A percentile compares a stretch with the other conserved stretches of the same genome.
These are phyloP conservation scores for Phytophthora nicotianae DNA, from an alignment of 352 stramenopile species.

Conservation along the genomic window DNA sequence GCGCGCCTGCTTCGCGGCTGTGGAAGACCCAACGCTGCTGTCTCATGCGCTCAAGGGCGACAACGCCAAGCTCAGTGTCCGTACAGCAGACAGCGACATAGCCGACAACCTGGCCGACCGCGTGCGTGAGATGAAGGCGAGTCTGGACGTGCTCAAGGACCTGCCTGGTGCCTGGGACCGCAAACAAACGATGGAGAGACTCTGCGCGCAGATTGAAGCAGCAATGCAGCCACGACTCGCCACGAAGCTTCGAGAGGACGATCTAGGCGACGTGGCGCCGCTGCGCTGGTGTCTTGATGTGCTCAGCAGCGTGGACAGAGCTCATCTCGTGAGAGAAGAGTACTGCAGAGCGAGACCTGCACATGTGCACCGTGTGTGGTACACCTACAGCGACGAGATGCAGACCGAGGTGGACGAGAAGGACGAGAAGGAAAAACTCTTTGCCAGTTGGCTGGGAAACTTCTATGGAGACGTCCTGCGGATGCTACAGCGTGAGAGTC, in stretches of 20 bases:
- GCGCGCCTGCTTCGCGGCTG: constrained; percentile 45
- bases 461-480: constrained; percentile 64
- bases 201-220: constrained; percentile 62
- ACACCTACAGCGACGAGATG: constrained; percentile 39
- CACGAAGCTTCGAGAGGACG: constrained; percentile 43
- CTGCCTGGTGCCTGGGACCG: constrained; percentile 67
- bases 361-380: constrained; percentile 64
- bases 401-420: constrained; percentile 17
- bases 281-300: constrained; percentile 60
- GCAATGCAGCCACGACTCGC: constrained; percentile 54
- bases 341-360: constrained; percentile 54
- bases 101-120: constrained; percentile 44
- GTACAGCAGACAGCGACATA: constrained; percentile 1
- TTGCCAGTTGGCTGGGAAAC: constrained; percentile 50
- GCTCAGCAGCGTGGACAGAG: constrained; percentile 52
- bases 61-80: constrained; percentile 2
- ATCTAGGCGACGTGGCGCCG: constrained; percentile 42
- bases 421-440: constrained; percentile 16
- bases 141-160: constrained; percentile 64
- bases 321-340: constrained; percentile 47
- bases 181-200: constrained; percentile 50
- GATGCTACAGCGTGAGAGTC: constrained; percentile 63
- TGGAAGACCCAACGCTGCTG: constrained; percentile 49
- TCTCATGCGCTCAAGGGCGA: constrained; percentile 17
- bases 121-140: constrained; percentile 66